phyloP scores from a whole-genome alignment of 345 rosid species.

The Euphorbia peplus region DNA sequence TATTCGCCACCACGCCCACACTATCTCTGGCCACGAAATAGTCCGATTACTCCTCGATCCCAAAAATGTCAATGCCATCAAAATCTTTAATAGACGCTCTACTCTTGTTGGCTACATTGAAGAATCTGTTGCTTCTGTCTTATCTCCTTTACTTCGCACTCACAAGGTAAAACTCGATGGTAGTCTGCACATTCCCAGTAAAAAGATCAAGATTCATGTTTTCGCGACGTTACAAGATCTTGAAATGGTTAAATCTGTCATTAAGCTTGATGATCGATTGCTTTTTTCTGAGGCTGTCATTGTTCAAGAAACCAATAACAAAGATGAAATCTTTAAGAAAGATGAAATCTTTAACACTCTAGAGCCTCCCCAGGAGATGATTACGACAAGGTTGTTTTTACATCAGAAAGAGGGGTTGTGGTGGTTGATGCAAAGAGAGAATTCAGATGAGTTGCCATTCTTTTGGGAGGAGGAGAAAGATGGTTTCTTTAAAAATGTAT shows the following conservation, averaged over 20 bases:
- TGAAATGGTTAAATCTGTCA: constrained; percentile 27
- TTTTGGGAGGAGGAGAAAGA: constrained; percentile 88
- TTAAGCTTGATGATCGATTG: constrained; percentile 53
- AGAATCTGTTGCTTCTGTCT: constrained; percentile 59
- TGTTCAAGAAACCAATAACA: constrained; percentile 48
- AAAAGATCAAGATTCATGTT: constrained; percentile 51
- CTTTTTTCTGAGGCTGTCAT: constrained; percentile 62
- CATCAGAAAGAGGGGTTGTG: constrained; percentile 89
- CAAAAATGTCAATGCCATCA: constrained; percentile 60
- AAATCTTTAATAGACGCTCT: constrained; percentile 60
- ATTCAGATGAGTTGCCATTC: constrained; percentile 65
- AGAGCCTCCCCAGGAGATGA: constrained; percentile 66
- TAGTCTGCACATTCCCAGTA: constrained; percentile 45
- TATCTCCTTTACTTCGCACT: constrained; percentile 63
- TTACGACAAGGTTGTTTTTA: constrained; percentile 54
- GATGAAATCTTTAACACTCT: constrained; percentile 70
- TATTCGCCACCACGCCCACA: constrained; percentile 62
- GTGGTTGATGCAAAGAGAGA: constrained; percentile 75
- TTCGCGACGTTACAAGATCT: constrained; percentile 48
- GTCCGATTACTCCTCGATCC: constrained; percentile 69
- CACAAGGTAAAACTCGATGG: constrained; percentile 51
- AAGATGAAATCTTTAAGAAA: constrained; percentile 32
- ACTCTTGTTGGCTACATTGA: constrained; percentile 77
- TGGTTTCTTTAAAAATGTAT: constrained; percentile 50
- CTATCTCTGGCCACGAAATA: constrained; percentile 67